Base-by-base conservation (phyloP, 1,284 basidiomycete genomes). In the Ganoderma sinense region DNA sequence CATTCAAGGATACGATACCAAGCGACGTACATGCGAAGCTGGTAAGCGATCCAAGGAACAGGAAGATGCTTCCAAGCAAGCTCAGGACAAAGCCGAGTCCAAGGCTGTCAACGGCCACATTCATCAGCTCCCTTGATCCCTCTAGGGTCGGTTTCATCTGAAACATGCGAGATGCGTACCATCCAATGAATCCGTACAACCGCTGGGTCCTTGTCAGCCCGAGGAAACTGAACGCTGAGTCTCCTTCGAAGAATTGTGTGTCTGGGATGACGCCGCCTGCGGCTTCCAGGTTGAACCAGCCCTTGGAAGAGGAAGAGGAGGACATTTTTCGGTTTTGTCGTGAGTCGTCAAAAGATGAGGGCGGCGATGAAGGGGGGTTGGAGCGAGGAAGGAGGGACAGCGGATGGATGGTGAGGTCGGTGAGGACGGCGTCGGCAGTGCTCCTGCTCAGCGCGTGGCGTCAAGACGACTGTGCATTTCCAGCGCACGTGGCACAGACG, bases 161-260 rank as follows among this genome's bases (percentile, higher is more conserved):
- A 26, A 14, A 40, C 18, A 59, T 31, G 45, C 31, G 41, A 63
- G 26, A 43, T 26, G 53, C 69, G 31, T 74, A 96, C 95, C 93
- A 97, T 64, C 85, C 91, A 62, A 86, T 82, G 75, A 97, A 97
- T 1, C 95, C 95, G 80, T 95, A 96, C 66, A 97, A 81, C 60
- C 96, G 83, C 75, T 95, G 92, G 48, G 86, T 94, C 74, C 90
- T 86, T 13, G 95, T 92, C 69, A 97, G 83, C 0, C 90, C 90
- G 14, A 97, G 85, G 71, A 89, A 90, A 64, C 86, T 88, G 85
- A 96, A 97, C 13, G 95, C 94, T 18, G 94, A 92, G 78, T 96
- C 94, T 20, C 91, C 92, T 79, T 94, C 93, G 74, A 93, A 94
- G 83, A 92, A 91, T 72, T 91, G 88, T 39, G 86, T 90, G 76